Conservation (phyloP, 768 basidiomycete genomes). For the Peribolospora kevripleyi region DNA sequence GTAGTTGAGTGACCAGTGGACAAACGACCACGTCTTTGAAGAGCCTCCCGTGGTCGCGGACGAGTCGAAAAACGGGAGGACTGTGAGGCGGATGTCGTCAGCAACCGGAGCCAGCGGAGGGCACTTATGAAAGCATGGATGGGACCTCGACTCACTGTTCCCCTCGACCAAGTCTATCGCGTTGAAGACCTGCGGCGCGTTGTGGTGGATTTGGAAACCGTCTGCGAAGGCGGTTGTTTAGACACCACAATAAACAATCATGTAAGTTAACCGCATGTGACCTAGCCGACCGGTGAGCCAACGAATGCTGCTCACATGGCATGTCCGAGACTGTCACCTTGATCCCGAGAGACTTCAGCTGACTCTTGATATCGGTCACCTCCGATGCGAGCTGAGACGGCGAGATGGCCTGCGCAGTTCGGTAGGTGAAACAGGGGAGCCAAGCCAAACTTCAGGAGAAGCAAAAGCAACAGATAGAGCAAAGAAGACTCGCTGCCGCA, state of each 20-base stretch:
- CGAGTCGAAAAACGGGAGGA: background rate
- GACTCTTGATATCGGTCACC: background rate
- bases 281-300: too few species aligned
- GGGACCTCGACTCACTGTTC: background rate
- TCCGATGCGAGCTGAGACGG: background rate
- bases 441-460: too few species aligned
- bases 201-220: background rate
- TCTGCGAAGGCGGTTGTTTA: too few species aligned
- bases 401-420: background rate
- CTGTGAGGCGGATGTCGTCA: background rate
- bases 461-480: too few species aligned
- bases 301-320: background rate
- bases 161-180: background rate
- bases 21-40: background rate
- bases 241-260: too few species aligned
- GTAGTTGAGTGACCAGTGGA: background rate
- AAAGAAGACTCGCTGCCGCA: too few species aligned
- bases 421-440: background rate
- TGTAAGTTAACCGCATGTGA: too few species aligned
- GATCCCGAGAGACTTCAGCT: background rate
- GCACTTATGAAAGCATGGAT: too few species aligned
- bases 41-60: background rate
- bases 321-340: background rate
- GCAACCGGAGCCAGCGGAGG: too few species aligned
- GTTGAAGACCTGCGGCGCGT: background rate